Percentiles rank a stretch among this genome's conserved stretches.
These are phyloP conservation scores for Didymella glomerata DNA, from an alignment of 2,329 filamentous ascomycete species.

Conservation along the genomic window DNA sequence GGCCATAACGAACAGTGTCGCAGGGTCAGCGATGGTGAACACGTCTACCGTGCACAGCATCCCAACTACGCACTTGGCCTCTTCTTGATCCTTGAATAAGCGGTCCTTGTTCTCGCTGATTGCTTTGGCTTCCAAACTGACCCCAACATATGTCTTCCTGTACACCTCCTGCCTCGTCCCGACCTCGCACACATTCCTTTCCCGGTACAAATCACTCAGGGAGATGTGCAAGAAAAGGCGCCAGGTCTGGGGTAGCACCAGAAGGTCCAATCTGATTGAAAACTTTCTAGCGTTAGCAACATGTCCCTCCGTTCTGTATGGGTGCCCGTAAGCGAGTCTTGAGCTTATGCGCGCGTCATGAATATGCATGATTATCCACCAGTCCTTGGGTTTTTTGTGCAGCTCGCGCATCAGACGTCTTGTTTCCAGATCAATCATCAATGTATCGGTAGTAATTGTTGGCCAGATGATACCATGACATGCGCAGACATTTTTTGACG, in stretches of 20 bases:
- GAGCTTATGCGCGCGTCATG: conserved; percentile 12
- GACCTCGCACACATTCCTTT: not conserved
- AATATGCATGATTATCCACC: conserved; percentile 8
- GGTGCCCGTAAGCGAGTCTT: conserved; percentile 5
- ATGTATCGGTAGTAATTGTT: conserved; percentile 11
- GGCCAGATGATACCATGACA: conserved; percentile 2
- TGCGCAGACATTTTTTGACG: conserved; percentile 17
- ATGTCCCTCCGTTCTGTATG: conserved; percentile 1
- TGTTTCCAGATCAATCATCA: conserved; percentile 1
- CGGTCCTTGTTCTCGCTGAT: not conserved
- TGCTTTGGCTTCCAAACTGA: not conserved
- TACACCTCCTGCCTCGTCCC: not conserved
- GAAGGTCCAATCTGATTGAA: conserved; percentile 17
- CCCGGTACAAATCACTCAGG: conserved; percentile 18
- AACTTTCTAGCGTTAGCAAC: conserved; percentile 11
- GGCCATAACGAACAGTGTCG: conserved; percentile 26
- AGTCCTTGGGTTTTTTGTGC: not conserved
- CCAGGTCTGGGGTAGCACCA: conserved; percentile 1
- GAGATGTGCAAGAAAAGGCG: not conserved
- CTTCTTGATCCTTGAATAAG: conserved; percentile 16
- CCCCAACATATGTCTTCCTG: conserved; percentile 1
- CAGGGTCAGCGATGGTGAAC: conserved; percentile 26
- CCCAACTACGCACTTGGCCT: conserved; percentile 26
- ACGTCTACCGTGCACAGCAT: conserved; percentile 28
- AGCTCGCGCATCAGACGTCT: conserved; percentile 9